phyloP scores from a whole-genome alignment of 306 rosid species.

The Macrotyloma uniflorum region DNA sequence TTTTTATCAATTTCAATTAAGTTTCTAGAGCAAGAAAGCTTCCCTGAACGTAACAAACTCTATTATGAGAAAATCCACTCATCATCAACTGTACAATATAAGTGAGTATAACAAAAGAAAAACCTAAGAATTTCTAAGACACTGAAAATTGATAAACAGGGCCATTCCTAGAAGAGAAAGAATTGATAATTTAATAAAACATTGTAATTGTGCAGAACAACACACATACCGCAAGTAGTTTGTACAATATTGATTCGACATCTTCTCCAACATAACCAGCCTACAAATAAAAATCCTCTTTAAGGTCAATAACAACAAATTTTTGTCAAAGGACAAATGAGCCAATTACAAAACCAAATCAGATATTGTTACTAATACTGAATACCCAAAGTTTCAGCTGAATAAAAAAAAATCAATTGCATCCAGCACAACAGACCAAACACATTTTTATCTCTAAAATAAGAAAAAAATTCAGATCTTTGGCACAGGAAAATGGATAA shows the following conservation, averaged over 20 bases:
- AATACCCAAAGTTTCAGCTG: conserved; percentile 14
- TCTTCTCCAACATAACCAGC: conserved; percentile 99
- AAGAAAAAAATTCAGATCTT: conserved; percentile 1
- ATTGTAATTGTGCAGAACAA: conserved; percentile 28
- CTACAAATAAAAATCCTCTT: conserved; percentile 60
- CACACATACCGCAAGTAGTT: conserved; percentile 81
- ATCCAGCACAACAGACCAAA: conserved; percentile 20
- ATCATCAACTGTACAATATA: conserved; percentile 1
- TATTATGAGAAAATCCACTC: not conserved
- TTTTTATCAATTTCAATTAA: not conserved
- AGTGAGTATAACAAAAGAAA: not conserved
- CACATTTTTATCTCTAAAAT: conserved; percentile 1
- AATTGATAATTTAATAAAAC: conserved; percentile 26
- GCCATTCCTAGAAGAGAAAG: not conserved
- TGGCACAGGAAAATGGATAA: not conserved
- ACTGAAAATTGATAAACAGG: conserved; percentile 7
- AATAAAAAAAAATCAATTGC: not conserved
- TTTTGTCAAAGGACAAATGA: conserved; percentile 3
- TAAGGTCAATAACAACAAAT: conserved; percentile 36
- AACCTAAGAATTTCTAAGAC: not conserved
- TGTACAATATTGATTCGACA: conserved; percentile 88
- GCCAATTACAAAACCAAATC: not conserved
- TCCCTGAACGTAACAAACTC: conserved; percentile 23
- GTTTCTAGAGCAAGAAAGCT: conserved; percentile 29
- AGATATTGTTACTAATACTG: conserved; percentile 20